Conservation (phyloP, 148 eudicot species). For the Silene uniflora region DNA sequence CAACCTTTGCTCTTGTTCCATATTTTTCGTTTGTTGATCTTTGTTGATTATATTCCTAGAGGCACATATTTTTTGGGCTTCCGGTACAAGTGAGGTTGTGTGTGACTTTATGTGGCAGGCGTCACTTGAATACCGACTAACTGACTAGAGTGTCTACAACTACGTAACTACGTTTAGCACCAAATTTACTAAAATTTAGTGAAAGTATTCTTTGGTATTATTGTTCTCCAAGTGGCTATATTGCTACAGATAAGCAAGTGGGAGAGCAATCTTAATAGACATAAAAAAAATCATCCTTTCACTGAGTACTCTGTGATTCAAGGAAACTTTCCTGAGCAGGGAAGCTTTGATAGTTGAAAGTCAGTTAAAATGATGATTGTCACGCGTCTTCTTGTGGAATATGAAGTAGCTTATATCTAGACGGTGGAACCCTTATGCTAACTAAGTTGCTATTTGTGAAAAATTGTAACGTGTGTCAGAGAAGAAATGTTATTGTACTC, state of each 20-base stretch:
- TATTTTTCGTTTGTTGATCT: not conserved
- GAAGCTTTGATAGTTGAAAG: no score
- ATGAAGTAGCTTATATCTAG: no score
- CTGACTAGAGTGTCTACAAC: no score
- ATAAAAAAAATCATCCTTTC: not conserved
- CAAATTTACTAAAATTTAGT: not conserved
- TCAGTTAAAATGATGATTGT: no score
- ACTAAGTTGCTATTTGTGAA: no score
- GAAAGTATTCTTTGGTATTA: not conserved
- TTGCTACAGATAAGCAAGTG: slow-evolving; percentile 4
- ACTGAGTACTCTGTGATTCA: not conserved
- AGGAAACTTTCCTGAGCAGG: not conserved
- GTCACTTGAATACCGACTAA: not conserved
- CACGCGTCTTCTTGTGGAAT: no score
- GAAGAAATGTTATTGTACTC: no score
- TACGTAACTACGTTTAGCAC: not conserved
- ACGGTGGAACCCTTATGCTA: no score
- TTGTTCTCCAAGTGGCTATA: not conserved
- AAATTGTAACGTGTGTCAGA: no score
- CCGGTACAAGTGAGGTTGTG: not conserved
- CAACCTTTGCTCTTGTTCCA: not conserved
- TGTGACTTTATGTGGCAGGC: slow-evolving; percentile 1
- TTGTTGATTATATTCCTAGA: not conserved
- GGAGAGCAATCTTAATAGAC: not conserved
- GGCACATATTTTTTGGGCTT: not conserved